Evolutionary conservation across 2,329 filamentous ascomycete species (phyloP).

Genomic region (Sporothrix brunneoviolacea): DNA sequence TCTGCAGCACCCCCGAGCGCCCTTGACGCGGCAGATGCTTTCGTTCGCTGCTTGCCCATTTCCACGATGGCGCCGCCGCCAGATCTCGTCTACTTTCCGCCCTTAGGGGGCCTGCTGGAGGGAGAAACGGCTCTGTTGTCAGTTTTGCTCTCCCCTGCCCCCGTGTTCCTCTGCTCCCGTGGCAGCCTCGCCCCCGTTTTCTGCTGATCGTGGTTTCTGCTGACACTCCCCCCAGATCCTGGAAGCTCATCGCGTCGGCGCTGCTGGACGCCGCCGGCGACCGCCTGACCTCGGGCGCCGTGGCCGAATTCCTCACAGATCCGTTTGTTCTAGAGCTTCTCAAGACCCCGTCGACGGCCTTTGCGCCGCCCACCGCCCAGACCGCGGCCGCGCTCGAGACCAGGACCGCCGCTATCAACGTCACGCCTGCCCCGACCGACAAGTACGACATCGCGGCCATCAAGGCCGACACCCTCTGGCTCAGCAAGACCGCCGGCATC

Average conservation of each 20-base stretch:
- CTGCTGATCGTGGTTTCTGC: constrained; percentile 7
- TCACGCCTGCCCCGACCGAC: constrained; percentile 59
- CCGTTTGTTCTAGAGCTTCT: constrained; percentile 62
- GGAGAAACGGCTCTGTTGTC: constrained; percentile 77
- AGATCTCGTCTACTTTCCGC: constrained; percentile 70
- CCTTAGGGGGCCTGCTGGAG: constrained; percentile 76
- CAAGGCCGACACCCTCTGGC: constrained; percentile 79
- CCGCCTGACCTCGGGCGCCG: constrained; percentile 44
- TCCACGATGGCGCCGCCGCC: constrained; percentile 62
- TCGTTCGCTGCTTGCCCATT: not conserved
- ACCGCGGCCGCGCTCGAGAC: constrained; percentile 71
- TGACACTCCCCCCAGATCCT: constrained; percentile 44
- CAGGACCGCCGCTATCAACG: constrained; percentile 80
- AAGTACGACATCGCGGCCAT: constrained; percentile 70
- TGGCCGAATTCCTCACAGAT: constrained; percentile 66
- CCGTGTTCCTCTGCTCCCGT: constrained; percentile 8
- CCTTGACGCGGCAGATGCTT: constrained; percentile 5
- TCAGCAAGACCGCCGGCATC: constrained; percentile 70
- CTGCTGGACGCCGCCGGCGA: constrained; percentile 50
- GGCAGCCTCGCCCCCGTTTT: too few species aligned
- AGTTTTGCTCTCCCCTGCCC: constrained; percentile 28
- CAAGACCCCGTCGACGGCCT: constrained; percentile 61
- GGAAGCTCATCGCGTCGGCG: constrained; percentile 53
- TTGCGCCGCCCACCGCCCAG: constrained; percentile 53
- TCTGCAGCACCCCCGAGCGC: not conserved